Conservation (phyloP, 768 basidiomycete species). For the Leccinum olivaceopallidum region DNA sequence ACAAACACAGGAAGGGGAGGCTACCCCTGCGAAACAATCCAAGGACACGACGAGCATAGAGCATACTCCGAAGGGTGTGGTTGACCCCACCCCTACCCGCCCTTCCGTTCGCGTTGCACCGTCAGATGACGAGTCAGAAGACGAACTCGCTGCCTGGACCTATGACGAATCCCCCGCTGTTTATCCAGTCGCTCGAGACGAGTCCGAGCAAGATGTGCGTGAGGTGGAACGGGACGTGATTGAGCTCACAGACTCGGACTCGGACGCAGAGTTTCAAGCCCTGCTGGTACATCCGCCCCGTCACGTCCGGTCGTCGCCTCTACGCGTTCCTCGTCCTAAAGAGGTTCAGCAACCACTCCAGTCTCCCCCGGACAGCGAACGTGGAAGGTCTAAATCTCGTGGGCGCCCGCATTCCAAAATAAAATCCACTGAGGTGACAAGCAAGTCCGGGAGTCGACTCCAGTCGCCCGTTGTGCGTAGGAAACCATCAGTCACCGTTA, state of each 20-base stretch:
- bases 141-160: slow-evolving; percentile 47
- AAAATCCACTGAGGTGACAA: neutral
- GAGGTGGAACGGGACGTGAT: slow-evolving; percentile 24
- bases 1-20: slow-evolving; percentile 10
- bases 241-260: slow-evolving; percentile 29
- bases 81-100: slow-evolving; percentile 21
- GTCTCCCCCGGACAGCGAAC: slow-evolving; percentile 16
- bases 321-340: neutral
- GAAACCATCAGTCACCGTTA: slow-evolving; percentile 15
- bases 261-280: slow-evolving; percentile 31
- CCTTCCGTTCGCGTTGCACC: slow-evolving; percentile 5
- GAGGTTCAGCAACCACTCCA: slow-evolving; percentile 12
- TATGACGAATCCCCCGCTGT: slow-evolving; percentile 44
- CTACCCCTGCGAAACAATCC: slow-evolving; percentile 5
- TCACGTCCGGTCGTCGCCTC: slow-evolving; percentile 9
- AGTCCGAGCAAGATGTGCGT: slow-evolving; percentile 16
- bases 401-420: slow-evolving; percentile 4
- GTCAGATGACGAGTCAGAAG: slow-evolving; percentile 43
- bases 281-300: slow-evolving; percentile 28
- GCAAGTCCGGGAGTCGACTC: slow-evolving; percentile 6
- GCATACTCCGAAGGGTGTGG: slow-evolving; percentile 3
- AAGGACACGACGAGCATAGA: slow-evolving; percentile 9
- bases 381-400: slow-evolving; percentile 16
- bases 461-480: slow-evolving; percentile 1
- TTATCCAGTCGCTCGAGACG: slow-evolving; percentile 26